phyloP scores from a whole-genome alignment of 768 basidiomycete species.

The Neoboletus subvelutipes region DNA sequence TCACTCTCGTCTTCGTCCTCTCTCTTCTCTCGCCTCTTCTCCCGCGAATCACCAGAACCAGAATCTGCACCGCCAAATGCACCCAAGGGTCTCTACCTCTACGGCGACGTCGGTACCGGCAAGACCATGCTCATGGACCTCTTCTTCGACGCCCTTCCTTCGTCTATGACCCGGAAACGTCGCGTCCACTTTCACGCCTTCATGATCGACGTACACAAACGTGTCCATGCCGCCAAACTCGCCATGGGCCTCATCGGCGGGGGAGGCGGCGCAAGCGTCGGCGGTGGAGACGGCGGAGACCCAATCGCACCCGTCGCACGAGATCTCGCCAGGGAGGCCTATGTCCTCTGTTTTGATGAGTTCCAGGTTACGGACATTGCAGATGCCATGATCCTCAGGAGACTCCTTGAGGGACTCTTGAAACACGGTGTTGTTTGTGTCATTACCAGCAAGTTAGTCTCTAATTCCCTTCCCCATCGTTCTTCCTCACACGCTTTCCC shows the following conservation, averaged over 20 bases:
- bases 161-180: slow-evolving; percentile 65
- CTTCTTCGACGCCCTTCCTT: slow-evolving; percentile 82
- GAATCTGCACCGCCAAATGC: slow-evolving; percentile 46
- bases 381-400: slow-evolving; percentile 95
- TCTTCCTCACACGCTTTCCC: neutral
- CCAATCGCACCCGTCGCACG: slow-evolving; percentile 85
- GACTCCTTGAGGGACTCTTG: slow-evolving; percentile 83
- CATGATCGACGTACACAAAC: slow-evolving; percentile 98
- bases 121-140: slow-evolving; percentile 99
- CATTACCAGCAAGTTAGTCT: slow-evolving; percentile 91
- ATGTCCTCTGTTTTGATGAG: slow-evolving; percentile 94
- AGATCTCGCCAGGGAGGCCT: slow-evolving; percentile 81
- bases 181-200: slow-evolving; percentile 98
- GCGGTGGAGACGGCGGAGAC: slow-evolving; percentile 51
- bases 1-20: slow-evolving; percentile 30
- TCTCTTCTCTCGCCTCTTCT: slow-evolving; percentile 32
- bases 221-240: slow-evolving; percentile 78
- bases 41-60: slow-evolving; percentile 19
- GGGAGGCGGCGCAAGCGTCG: slow-evolving; percentile 27
- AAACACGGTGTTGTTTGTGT: slow-evolving; percentile 90
- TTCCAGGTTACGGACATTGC: slow-evolving; percentile 99
- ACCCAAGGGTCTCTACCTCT: slow-evolving; percentile 91
- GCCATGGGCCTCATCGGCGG: slow-evolving; percentile 58
- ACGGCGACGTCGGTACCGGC: slow-evolving; percentile 95
- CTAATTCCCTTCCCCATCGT: neutral